Percentiles rank a stretch among this genome's conserved stretches.
phyloP scores from a whole-genome alignment of 768 basidiomycete genomes.

The Tricholoma matsutake region DNA sequence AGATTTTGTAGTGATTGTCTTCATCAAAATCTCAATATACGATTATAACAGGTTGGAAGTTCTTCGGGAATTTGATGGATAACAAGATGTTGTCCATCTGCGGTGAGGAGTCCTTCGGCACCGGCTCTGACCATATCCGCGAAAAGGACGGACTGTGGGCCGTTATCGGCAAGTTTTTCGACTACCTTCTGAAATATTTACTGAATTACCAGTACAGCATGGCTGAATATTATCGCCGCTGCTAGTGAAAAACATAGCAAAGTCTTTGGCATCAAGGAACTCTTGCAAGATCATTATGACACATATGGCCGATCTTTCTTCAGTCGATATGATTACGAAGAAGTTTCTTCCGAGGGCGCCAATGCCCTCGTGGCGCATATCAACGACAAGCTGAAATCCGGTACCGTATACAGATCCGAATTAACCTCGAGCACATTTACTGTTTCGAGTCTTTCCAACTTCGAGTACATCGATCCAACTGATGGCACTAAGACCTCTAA shows the following conservation, averaged over 20 bases:
- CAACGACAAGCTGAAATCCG: conserved; percentile 63
- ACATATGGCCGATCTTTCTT: conserved; percentile 98
- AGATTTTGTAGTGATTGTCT: conserved; percentile 14
- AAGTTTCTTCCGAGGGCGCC: conserved; percentile 89
- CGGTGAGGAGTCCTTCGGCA: conserved; percentile 98
- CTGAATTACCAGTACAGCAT: conserved; percentile 50
- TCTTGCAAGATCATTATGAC: conserved; percentile 83
- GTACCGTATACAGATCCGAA: conserved; percentile 61
- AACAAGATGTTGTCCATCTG: conserved; percentile 97
- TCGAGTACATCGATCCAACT: conserved; percentile 98
- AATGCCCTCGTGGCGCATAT: conserved; percentile 79
- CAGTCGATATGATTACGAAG: conserved; percentile 99
- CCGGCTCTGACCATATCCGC: conserved; percentile 99
- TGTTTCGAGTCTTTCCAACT: conserved; percentile 77
- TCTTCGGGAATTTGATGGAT: conserved; percentile 99
- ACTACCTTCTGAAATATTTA: conserved; percentile 2
- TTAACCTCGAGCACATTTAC: conserved; percentile 71
- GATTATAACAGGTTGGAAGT: conserved; percentile 82
- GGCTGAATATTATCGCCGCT: conserved; percentile 95
- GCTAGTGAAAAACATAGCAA: conserved; percentile 73
- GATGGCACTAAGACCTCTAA: conserved; percentile 91
- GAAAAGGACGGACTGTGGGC: conserved; percentile 99
- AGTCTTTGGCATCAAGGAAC: conserved; percentile 86
- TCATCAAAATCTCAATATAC: not conserved
- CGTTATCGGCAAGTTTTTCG: conserved; percentile 65